Evolutionary conservation across 352 stramenopile species (phyloP), one percentile per base, ranked within the genome.

Genomic region (Aphanomyces invadans): DNA sequence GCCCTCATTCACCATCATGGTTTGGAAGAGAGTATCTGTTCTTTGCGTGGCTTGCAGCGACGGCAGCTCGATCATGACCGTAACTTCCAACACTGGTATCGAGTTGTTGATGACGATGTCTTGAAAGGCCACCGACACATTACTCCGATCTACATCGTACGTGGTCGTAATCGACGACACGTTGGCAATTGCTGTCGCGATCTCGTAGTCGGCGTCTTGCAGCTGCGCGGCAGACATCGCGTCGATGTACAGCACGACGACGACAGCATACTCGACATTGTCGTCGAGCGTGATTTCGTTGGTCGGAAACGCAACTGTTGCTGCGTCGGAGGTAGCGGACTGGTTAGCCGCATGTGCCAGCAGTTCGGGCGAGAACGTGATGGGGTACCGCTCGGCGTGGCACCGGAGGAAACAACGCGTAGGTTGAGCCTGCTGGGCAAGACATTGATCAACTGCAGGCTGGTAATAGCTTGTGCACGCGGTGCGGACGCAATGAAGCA

Each of bases 401-500:
- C 55, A 63, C 21, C n/a, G n/a, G 10, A 66, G 10, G 26, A 55
- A 23, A 38, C 44, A 66, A 10, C 38, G 59, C 12, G 45, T 38
- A 25, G 59, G 28, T 28, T 66, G 45, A 11, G 19, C 12, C 1
- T 25, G 26, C n/a, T 31, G 26, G 10, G 11, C 46, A 54, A 25
- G 26, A 29, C 46, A 66, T 25, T 66, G 59, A n/a, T 66, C 28
- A 17, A 33, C 17, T n/a, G 59, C 59, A 5, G 59, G 33, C 33
- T 44, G 45, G 29, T 66, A 66, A 31, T 57, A 54, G 29, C 23
- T 66, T 19, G n/a, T 54, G 59, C 59, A 66, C 12, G 45, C 31
- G 21, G 31, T 33, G 5, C 57, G 36, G 36, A 66, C n/a, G 31
- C 59, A 66, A 17, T 55, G 59, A 28, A 66, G 46, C 19, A 66